These are phyloP conservation scores for Bacterosira constricta DNA, from an alignment of 108 stramenopile species.

Conservation along the genomic window DNA sequence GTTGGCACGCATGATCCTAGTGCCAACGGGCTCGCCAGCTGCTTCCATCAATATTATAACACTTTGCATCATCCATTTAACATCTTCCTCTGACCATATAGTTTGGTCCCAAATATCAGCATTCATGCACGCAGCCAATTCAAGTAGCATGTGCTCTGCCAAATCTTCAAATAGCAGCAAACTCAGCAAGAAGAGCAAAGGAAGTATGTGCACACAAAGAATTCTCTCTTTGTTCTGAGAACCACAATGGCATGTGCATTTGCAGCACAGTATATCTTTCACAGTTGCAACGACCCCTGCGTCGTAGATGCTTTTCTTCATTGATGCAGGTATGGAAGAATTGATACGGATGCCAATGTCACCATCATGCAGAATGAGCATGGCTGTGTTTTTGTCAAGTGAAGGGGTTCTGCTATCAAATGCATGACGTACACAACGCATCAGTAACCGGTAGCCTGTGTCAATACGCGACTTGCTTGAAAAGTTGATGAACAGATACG, in stretches of 20 bases:
- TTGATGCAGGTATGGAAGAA: slow-evolving; percentile 16
- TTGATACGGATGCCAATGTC: slow-evolving; percentile 7
- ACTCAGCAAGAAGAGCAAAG: background rate
- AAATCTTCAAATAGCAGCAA: slow-evolving; percentile 7
- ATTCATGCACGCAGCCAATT: slow-evolving; percentile 11
- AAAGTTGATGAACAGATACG: too few relatives aligned
- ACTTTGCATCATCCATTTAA: background rate
- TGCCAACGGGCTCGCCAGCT: too few relatives aligned
- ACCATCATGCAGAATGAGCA: slow-evolving; percentile 2
- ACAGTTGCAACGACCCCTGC: slow-evolving; percentile 1
- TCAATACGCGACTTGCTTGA: too few relatives aligned
- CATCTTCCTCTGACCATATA: slow-evolving; percentile 7
- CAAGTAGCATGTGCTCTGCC: slow-evolving; percentile 14
- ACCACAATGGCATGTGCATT: slow-evolving; percentile 33
- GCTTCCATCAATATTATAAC: slow-evolving; percentile 18
- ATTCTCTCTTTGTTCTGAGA: slow-evolving; percentile 1
- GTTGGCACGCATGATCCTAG: too few relatives aligned
- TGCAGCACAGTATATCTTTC: slow-evolving; percentile 23
- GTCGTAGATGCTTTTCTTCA: slow-evolving; percentile 14
- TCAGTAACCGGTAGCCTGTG: slow-evolving; percentile 8
- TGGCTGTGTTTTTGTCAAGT: slow-evolving; percentile 7
- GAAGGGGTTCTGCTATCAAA: slow-evolving; percentile 14
- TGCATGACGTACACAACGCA: slow-evolving; percentile 4
- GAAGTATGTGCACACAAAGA: slow-evolving; percentile 6
- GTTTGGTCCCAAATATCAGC: background rate